Conservation (phyloP, 345 rosid genomes). For the Conringia planisiliqua region DNA sequence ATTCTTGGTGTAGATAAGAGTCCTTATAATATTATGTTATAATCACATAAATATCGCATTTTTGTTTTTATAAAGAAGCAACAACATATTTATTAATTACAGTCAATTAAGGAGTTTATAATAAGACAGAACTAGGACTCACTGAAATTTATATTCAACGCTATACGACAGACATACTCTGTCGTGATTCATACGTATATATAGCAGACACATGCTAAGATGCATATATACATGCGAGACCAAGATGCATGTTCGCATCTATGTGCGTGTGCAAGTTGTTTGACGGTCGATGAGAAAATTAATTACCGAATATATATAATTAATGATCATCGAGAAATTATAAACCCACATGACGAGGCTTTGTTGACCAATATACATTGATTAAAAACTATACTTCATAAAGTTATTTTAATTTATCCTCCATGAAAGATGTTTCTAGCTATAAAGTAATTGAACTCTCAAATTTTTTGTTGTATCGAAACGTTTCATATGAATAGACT, state of each 20-base stretch:
- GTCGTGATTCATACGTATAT: slow-evolving; percentile 7
- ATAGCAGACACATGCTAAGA: slow-evolving; percentile 13
- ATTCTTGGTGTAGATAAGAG: slow-evolving; percentile 1
- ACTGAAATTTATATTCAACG: slow-evolving; percentile 17
- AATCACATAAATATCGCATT: neutral
- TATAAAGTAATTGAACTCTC: neutral
- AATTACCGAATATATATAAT: slow-evolving; percentile 2
- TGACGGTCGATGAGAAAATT: neutral
- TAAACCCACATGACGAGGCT: neutral
- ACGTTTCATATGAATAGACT: neutral
- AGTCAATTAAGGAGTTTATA: neutral
- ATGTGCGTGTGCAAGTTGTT: slow-evolving; percentile 9
- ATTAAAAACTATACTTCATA: neutral
- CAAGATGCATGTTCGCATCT: slow-evolving; percentile 9
- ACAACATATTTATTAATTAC: neutral
- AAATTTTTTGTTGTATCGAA: neutral
- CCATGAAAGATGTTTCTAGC: neutral
- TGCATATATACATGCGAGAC: slow-evolving; percentile 1
- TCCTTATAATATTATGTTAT: neutral
- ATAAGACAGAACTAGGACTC: slow-evolving; percentile 16
- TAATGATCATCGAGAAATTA: neutral
- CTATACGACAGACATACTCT: slow-evolving; percentile 34
- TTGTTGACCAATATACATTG: neutral
- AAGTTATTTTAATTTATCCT: neutral
- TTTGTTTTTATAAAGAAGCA: neutral